A percentile compares a stretch with the other conserved stretches of the same genome.
These are phyloP conservation scores for Lentinula novae-zelandiae DNA, from an alignment of 1,284 basidiomycete species.

Conservation along the genomic window DNA sequence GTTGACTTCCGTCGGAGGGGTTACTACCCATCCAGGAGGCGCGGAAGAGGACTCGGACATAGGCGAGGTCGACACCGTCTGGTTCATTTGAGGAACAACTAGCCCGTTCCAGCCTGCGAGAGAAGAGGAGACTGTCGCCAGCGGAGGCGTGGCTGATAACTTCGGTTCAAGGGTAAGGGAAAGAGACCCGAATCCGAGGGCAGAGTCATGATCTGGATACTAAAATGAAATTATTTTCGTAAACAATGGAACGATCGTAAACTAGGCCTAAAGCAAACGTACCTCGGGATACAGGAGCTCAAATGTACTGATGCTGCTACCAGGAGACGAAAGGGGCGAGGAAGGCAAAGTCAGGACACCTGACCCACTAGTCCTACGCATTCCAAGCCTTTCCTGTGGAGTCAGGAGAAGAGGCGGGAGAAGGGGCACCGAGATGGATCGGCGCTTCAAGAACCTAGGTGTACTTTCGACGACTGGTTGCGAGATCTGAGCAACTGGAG, in stretches of 20 bases:
- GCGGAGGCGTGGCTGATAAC: slow-evolving; percentile 19
- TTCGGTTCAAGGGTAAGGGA: neutral
- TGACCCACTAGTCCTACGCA: neutral
- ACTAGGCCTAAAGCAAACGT: neutral
- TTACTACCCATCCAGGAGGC: neutral
- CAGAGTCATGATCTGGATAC: neutral
- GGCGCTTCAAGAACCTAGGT: neutral
- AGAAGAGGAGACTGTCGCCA: slow-evolving; percentile 28
- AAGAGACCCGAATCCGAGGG: neutral
- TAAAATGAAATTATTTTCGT: neutral
- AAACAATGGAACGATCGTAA: neutral
- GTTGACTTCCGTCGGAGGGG: neutral
- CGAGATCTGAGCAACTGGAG: neutral
- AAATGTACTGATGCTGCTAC: neutral
- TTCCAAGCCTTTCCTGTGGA: neutral
- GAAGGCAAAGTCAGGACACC: neutral
- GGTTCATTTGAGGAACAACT: neutral
- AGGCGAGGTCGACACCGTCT: neutral
- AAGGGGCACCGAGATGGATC: slow-evolving; percentile 12
- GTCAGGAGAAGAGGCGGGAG: neutral
- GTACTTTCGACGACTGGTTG: neutral
- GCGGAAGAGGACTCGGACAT: neutral
- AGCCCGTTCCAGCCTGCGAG: slow-evolving; percentile 27
- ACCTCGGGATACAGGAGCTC: neutral
- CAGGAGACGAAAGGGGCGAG: neutral